Conservation (phyloP, 345 rosid genomes). For the Eucalyptus sp. region DNA sequence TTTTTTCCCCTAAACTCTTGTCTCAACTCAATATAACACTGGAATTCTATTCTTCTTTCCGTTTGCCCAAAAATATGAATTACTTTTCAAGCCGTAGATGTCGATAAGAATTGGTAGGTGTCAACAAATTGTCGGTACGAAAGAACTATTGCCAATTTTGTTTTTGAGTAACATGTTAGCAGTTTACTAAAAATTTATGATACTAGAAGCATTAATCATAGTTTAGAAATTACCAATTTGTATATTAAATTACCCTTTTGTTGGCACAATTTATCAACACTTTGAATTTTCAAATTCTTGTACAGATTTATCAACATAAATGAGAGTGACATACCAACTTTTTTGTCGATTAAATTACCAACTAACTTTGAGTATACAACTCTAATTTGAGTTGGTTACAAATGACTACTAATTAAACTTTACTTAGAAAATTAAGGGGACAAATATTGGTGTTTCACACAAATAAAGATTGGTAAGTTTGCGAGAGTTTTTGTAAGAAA, state of each 20-base stretch:
- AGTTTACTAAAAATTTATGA: background rate
- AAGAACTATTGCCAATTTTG: background rate
- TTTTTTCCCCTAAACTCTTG: accelerated
- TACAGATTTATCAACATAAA: background rate
- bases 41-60: background rate
- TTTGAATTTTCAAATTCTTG: background rate
- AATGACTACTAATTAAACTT: background rate
- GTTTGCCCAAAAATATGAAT: background rate
- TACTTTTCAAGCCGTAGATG: background rate
- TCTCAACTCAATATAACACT: background rate
- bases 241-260: background rate
- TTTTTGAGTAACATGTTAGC: background rate
- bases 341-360: background rate
- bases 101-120: background rate
- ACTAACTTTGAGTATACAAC: background rate
- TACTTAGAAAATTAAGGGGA: background rate
- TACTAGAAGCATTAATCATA: background rate
- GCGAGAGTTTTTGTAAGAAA: background rate
- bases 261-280: background rate
- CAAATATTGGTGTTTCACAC: background rate
- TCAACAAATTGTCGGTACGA: background rate
- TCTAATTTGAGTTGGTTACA: background rate
- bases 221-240: background rate
- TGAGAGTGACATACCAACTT: background rate
- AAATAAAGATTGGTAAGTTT: background rate